Conservation (phyloP, 1,284 basidiomycete species). For the Polyporus tsugae region DNA sequence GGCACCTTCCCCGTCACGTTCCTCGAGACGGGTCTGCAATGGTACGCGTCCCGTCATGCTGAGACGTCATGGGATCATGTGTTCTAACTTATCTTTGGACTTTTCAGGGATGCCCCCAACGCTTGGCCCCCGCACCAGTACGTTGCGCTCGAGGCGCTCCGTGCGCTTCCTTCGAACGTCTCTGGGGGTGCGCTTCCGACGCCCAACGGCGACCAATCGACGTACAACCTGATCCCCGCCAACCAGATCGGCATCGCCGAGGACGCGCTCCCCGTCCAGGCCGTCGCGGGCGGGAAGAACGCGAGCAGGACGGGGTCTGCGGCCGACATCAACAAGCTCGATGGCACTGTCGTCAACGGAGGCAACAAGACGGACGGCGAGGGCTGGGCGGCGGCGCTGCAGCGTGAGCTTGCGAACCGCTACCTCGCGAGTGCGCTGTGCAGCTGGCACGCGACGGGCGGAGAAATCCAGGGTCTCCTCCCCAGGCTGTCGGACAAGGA, state of each 20-base stretch:
- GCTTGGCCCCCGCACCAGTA: slow-evolving; percentile 90
- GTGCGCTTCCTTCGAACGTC: slow-evolving; percentile 74
- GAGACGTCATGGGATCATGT: slow-evolving; percentile 11
- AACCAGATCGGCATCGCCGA: slow-evolving; percentile 81
- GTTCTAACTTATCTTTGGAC: background rate
- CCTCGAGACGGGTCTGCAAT: slow-evolving; percentile 82
- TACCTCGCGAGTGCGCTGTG: slow-evolving; percentile 87
- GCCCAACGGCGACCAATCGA: slow-evolving; percentile 57
- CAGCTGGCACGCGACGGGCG: slow-evolving; percentile 90
- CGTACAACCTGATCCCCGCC: slow-evolving; percentile 73
- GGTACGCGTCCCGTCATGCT: slow-evolving; percentile 53
- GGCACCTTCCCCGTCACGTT: slow-evolving; percentile 83
- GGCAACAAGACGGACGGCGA: slow-evolving; percentile 71
- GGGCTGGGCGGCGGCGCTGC: slow-evolving; percentile 72
- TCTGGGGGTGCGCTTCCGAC: slow-evolving; percentile 59
- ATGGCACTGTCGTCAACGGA: slow-evolving; percentile 77
- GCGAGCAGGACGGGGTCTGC: slow-evolving; percentile 58
- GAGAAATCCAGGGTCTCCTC: slow-evolving; percentile 74
- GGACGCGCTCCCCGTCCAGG: slow-evolving; percentile 73
- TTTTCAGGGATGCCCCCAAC: slow-evolving; percentile 74
- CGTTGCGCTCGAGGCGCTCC: slow-evolving; percentile 82
- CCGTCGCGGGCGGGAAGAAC: slow-evolving; percentile 57
- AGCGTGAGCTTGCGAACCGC: slow-evolving; percentile 80
- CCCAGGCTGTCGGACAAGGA: slow-evolving; percentile 73
- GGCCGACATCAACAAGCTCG: slow-evolving; percentile 66